Base-by-base conservation (phyloP, 768 basidiomycete species). In the Lyophyllum decastes region DNA sequence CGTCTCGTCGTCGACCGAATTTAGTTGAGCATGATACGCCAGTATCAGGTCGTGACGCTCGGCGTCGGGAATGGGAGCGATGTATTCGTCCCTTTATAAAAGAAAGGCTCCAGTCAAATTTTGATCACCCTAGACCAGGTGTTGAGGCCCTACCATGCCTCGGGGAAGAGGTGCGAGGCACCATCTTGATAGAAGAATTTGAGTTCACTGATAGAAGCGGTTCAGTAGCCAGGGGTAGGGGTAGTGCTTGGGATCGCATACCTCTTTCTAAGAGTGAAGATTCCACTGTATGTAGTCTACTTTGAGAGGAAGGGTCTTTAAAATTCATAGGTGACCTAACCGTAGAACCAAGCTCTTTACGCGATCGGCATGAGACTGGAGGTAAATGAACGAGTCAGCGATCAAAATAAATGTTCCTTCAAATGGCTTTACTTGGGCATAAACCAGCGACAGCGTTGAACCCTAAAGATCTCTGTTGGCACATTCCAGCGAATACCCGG, bases 101-200 rank as follows among this genome's bases (percentile, higher is more conserved):
- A 14, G 11, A 24, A 12, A 12, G 14, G 25, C 11, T 33, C 35
- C n/a, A 48, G 10, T 17, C 25, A 16, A 19, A 24, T 33, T n/a
- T n/a, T 33, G 10, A 6, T 21, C 26, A 30, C 10, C 30, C 10
- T 45, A 6, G 19, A 27, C 25, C 52, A 51, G 9, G 27, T 54
- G 35, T 45, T 45, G 52, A 40, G 27, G 12, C 26, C 46, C 27
- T 38, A 92, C 92, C 92, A 96, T 63, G 92, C 92, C 72, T 94
- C 90, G 0, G 93, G 92, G 78, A 94, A 94, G 27, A 93, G 71
- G 68, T 89, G 86, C 4, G 87, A 88, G 11, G 91, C 75, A 14
- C 93, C 93, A 2, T 90, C 83, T 76, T 95, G 94, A 72, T 95
- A 97, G 78, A 97, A 96, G 78, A 95, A 98, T 19, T 83, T 81